Conservation (phyloP, 176 grass and related monocot genomes). For the Cenchrus americanus region DNA sequence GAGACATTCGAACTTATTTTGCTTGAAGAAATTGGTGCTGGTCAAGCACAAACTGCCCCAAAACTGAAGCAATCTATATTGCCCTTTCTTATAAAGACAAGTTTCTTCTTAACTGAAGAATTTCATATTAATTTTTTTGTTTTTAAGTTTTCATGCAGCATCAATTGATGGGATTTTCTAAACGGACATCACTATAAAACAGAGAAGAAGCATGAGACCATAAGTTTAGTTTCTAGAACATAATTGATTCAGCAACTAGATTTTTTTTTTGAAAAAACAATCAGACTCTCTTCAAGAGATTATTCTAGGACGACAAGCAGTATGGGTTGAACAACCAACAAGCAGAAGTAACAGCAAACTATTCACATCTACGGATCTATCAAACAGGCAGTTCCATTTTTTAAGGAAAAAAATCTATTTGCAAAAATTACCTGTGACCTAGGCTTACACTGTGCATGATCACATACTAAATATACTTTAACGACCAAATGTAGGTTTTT, state of each 20-base stretch:
- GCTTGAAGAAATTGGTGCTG: background rate
- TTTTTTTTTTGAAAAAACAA: background rate
- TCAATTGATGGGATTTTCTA: no score
- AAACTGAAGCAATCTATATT: background rate
- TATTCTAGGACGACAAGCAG: background rate
- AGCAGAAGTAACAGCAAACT: background rate
- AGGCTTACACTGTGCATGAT: background rate
- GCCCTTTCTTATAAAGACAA: background rate
- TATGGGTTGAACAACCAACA: background rate
- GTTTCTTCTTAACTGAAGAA: conserved; percentile 4
- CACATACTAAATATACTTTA: background rate
- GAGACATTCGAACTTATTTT: background rate
- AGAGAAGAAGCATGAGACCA: background rate
- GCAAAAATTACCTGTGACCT: background rate
- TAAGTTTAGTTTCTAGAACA: background rate
- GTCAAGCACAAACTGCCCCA: background rate
- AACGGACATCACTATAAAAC: background rate
- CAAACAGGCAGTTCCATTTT: conserved; percentile 14
- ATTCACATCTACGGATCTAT: background rate
- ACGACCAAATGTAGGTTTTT: background rate
- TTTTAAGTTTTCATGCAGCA: background rate
- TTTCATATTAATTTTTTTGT: background rate
- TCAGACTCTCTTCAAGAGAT: background rate
- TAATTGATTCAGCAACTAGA: background rate
- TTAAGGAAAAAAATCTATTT: background rate